These are phyloP conservation scores for Aspergillus affinis DNA, from an alignment of 495 filamentous ascomycete genomes.

Conservation along the genomic window DNA sequence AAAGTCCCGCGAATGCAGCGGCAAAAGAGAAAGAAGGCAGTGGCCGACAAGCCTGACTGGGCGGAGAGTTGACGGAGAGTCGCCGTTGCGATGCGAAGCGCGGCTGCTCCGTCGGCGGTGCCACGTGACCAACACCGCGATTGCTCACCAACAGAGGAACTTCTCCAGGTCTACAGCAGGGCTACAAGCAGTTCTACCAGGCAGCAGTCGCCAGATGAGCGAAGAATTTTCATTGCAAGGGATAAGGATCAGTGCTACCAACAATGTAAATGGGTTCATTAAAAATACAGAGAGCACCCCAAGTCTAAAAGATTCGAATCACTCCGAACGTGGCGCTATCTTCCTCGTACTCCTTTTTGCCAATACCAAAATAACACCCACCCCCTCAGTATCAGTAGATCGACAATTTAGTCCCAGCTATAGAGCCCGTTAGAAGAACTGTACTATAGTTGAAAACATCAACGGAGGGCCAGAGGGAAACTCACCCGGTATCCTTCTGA, in stretches of 20 bases:
- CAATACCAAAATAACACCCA: neutral
- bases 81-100: neutral
- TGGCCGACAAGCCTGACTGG: neutral
- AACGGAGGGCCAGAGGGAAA: constrained; percentile 1
- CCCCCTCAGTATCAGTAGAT: neutral
- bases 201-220: constrained; percentile 1
- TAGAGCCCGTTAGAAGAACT: constrained; percentile 11
- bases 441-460: constrained; percentile 9
- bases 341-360: neutral
- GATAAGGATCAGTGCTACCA: constrained; percentile 14
- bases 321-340: constrained; percentile 1
- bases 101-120: neutral
- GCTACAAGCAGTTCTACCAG: neutral
- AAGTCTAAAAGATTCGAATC: constrained; percentile 21
- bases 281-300: constrained; percentile 25
- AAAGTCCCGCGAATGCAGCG: neutral
- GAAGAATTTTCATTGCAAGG: constrained; percentile 14
- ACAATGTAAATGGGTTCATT: constrained; percentile 18
- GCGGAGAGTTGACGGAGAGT: neutral
- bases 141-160: no score
- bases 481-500: constrained; percentile 82
- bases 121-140: neutral
- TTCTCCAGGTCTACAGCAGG: no score
- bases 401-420: constrained; percentile 48
- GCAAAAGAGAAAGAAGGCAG: neutral